phyloP scores from a whole-genome alignment of 2,329 filamentous ascomycete genomes.

The Sporothrix dimorphospora region DNA sequence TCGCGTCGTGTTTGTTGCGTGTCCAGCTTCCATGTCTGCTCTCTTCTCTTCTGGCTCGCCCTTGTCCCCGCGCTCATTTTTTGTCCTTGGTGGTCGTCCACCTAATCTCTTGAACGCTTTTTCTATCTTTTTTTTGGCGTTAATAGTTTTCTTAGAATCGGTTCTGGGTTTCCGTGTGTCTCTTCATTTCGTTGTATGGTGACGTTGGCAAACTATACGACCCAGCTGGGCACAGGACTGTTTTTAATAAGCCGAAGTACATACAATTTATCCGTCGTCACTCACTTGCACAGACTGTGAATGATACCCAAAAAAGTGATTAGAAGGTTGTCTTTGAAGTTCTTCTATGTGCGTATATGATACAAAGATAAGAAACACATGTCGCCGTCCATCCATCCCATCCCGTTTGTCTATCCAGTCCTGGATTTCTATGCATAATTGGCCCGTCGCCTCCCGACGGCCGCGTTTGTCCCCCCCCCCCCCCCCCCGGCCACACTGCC shows the following conservation, averaged over 20 bases:
- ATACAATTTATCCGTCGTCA: neutral
- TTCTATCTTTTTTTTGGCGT: constrained; percentile 4
- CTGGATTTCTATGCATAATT: constrained; percentile 4
- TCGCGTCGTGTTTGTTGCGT: neutral
- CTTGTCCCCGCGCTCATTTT: neutral
- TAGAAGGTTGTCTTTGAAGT: constrained; percentile 1
- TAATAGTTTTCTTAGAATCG: neutral
- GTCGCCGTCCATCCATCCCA: neutral
- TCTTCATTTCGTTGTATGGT: neutral
- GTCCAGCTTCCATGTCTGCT: neutral
- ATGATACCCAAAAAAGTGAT: neutral
- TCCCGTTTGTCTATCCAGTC: constrained; percentile 7
- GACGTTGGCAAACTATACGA: neutral
- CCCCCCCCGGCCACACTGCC: neutral
- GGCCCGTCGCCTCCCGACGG: neutral
- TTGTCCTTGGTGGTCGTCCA: neutral
- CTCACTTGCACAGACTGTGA: neutral
- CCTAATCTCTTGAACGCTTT: neutral
- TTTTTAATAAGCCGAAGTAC: neutral
- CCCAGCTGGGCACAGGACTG: neutral
- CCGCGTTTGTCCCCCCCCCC: neutral
- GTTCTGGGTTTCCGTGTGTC: neutral
- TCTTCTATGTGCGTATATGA: constrained; percentile 29
- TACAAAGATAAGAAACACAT: constrained; percentile 26
- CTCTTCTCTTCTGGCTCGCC: neutral